Conservation (phyloP, 2,329 filamentous ascomycete genomes). For the Neodidymelliopsis sp. region DNA sequence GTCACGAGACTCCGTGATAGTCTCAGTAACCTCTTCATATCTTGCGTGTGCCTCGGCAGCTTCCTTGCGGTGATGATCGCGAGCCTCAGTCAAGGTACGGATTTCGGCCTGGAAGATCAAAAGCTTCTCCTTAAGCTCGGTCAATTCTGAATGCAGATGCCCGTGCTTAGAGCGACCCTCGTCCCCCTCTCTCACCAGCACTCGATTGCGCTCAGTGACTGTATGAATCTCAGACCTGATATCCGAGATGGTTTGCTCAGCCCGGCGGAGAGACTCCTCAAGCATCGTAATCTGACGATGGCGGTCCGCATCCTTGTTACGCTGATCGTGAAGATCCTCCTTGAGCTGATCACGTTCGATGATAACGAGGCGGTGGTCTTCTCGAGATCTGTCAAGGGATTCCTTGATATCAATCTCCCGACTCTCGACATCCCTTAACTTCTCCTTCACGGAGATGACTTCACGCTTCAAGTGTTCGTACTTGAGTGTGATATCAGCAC, state of each 20-base stretch:
- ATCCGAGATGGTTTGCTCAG: slow-evolving; percentile 24
- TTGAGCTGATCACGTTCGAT: slow-evolving; percentile 35
- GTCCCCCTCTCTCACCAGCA: slow-evolving; percentile 26
- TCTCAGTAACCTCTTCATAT: slow-evolving; percentile 34
- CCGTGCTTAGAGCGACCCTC: slow-evolving; percentile 26
- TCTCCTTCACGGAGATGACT: slow-evolving; percentile 34
- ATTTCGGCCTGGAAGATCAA: slow-evolving; percentile 31
- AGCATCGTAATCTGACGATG: slow-evolving; percentile 27
- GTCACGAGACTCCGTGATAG: slow-evolving; percentile 30
- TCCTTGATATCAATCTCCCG: slow-evolving; percentile 30
- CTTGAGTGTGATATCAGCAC: slow-evolving; percentile 28
- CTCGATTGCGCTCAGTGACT: slow-evolving; percentile 29
- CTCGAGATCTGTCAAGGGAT: slow-evolving; percentile 24
- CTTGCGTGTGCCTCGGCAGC: slow-evolving; percentile 33
- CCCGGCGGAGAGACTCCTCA: slow-evolving; percentile 32
- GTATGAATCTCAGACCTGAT: slow-evolving; percentile 25
- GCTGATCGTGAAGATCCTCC: slow-evolving; percentile 31
- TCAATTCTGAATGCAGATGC: slow-evolving; percentile 23
- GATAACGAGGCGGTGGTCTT: slow-evolving; percentile 29
- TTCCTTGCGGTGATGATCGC: slow-evolving; percentile 29
- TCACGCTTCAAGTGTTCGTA: slow-evolving; percentile 36
- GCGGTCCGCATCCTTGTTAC: slow-evolving; percentile 23
- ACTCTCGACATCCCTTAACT: slow-evolving; percentile 26
- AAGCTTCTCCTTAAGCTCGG: slow-evolving; percentile 24
- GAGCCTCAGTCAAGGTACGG: slow-evolving; percentile 26